Evolutionary conservation across 257 asterid species (phyloP), one percentile per base, ranked within the genome.

Genomic region (Galeopsis tetrahit): DNA sequence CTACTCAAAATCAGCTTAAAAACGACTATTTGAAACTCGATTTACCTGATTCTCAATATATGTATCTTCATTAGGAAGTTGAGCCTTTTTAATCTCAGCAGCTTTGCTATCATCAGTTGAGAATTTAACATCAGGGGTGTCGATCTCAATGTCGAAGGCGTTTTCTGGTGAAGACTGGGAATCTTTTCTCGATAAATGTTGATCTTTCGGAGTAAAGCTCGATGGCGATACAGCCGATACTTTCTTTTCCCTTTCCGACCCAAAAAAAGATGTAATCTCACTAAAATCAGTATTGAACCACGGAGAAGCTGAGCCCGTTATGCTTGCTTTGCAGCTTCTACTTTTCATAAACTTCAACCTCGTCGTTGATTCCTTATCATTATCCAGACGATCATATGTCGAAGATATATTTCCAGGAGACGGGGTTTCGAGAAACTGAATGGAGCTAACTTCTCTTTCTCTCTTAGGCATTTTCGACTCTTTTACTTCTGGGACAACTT

Each of bases 291-390:
- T 79, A 49, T 77, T 79, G 72, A 66, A 77, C 84, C 81, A 76
- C 1, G 89, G 86, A 58, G 92, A 82, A 42, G 68, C 77, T 2
- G 79, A 71, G 68, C 75, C 76, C 15, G 79, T 67, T 68, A 92
- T 75, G 51, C 87, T 86, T 40, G 85, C 87, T 48, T 84, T 76
- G 82, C 96, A 92, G 87, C 98, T 95, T 75, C 85, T 84, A 64
- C 98, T 95, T 82, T 77, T 92, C 44, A 80, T 69, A 61, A 90
- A 70, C 42, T 53, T 87, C 66, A 64, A 72, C 81, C 76, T 82
- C 78, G 79, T 66, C 62, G 63, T 11, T 35, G 56, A 42, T 7
- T 85, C 73, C 49, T 83, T 81, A 61, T 74, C 79, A 39, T 73
- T 66, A 10, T 72, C 69, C 15, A 51, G 73, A 55, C 28, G 55